Conservation (phyloP, 2,329 filamentous ascomycete species). For the Neofusicoccum sp. region DNA sequence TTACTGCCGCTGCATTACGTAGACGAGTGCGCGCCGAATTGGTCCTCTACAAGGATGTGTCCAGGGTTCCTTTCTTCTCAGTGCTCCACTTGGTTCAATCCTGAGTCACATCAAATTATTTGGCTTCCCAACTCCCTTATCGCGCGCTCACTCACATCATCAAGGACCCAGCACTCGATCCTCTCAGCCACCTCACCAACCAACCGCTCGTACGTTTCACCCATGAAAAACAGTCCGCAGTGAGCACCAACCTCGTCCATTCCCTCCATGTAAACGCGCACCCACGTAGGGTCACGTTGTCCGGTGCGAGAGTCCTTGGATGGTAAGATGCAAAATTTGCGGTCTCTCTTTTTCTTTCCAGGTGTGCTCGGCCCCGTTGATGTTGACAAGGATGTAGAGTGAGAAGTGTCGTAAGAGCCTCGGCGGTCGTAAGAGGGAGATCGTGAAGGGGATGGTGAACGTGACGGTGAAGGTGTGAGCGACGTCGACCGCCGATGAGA, state of each 20-base stretch:
- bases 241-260: slow-evolving; percentile 86
- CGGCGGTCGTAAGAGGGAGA: slow-evolving; percentile 21
- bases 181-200: slow-evolving; percentile 70
- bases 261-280: slow-evolving; percentile 74
- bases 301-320: slow-evolving; percentile 33
- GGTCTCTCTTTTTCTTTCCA: slow-evolving; percentile 38
- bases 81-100: background rate
- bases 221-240: slow-evolving; percentile 74
- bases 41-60: background rate
- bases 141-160: slow-evolving; percentile 45
- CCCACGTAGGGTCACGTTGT: slow-evolving; percentile 65
- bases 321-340: slow-evolving; percentile 77
- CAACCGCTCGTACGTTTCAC: slow-evolving; percentile 70
- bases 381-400: slow-evolving; percentile 18
- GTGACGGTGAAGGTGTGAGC: background rate
- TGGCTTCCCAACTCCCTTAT: slow-evolving; percentile 6
- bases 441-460: background rate
- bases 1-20: no score
- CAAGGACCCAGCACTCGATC: slow-evolving; percentile 68
- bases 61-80: background rate
- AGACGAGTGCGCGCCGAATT: no score
- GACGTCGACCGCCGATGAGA: background rate
- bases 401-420: slow-evolving; percentile 1
- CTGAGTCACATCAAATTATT: background rate
- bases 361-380: slow-evolving; percentile 26